phyloP scores from a whole-genome alignment of 2,329 filamentous ascomycete genomes.

The Calonectria montana region DNA sequence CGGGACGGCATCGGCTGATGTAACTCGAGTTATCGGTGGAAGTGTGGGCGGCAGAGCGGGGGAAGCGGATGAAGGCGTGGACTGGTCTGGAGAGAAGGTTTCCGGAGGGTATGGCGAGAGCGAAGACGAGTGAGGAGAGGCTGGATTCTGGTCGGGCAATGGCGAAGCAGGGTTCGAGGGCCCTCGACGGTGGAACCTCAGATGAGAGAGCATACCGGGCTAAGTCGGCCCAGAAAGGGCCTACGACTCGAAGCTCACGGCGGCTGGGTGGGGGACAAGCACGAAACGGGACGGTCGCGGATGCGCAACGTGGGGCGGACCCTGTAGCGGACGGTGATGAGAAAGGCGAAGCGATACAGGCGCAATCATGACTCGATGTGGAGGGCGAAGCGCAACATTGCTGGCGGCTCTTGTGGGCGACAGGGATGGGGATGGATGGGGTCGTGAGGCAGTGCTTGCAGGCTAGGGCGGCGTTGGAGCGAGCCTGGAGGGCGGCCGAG shows the following conservation, averaged over 20 bases:
- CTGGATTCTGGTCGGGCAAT: constrained; percentile 59
- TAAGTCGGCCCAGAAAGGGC: constrained; percentile 31
- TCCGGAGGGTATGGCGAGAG: constrained; percentile 57
- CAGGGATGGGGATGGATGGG: constrained; percentile 17
- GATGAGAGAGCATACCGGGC: constrained; percentile 61
- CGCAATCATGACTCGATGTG: constrained; percentile 43
- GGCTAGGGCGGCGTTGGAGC: neutral
- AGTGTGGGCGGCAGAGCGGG: constrained; percentile 59
- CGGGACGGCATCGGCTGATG: constrained; percentile 52
- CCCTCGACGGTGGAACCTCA: constrained; percentile 69
- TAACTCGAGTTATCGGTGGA: constrained; percentile 63
- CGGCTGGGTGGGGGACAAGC: constrained; percentile 30
- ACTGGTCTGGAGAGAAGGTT: constrained; percentile 49
- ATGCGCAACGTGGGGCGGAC: constrained; percentile 34
- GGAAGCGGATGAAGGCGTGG: constrained; percentile 49
- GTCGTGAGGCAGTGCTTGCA: constrained; percentile 21
- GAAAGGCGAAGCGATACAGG: constrained; percentile 35
- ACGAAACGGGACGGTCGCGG: constrained; percentile 21
- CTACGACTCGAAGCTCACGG: constrained; percentile 29
- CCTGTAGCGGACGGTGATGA: constrained; percentile 33
- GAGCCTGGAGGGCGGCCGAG: neutral
- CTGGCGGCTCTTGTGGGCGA: constrained; percentile 17
- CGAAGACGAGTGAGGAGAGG: constrained; percentile 51
- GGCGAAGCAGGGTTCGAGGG: constrained; percentile 68
- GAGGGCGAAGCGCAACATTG: constrained; percentile 39